phyloP scores from a whole-genome alignment of 345 rosid species.

The Physaria fendleri region DNA sequence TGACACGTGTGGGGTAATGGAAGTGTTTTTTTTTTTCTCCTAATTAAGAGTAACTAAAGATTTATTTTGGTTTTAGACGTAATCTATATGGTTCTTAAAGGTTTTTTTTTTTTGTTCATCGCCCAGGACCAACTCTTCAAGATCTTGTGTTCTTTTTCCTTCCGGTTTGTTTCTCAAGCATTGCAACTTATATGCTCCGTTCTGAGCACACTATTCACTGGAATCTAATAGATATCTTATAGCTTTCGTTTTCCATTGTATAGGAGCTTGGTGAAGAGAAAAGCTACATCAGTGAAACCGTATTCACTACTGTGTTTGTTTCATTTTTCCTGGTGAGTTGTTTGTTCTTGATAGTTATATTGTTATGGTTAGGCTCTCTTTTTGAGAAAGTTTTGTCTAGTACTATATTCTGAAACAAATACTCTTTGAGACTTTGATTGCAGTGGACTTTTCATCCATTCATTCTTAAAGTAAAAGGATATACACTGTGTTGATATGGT shows the following conservation, averaged over 20 bases:
- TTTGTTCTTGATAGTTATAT: neutral
- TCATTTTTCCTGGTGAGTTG: slow-evolving; percentile 72
- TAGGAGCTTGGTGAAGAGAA: slow-evolving; percentile 95
- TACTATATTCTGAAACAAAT: neutral
- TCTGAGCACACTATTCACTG: neutral
- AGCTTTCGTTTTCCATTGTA: slow-evolving; percentile 10
- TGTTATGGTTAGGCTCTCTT: neutral
- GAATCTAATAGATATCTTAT: slow-evolving; percentile 7
- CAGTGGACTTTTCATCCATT: slow-evolving; percentile 99
- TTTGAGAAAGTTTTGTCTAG: neutral
- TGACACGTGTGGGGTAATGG: neutral
- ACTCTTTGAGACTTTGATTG: slow-evolving; percentile 18
- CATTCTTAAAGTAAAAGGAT: slow-evolving; percentile 85
- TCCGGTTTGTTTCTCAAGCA: slow-evolving; percentile 51
- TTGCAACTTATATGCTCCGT: neutral
- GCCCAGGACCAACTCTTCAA: slow-evolving; percentile 46
- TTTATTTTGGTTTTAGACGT: neutral
- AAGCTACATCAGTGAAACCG: slow-evolving; percentile 83
- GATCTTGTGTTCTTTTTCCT: slow-evolving; percentile 84
- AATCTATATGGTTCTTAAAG: neutral
- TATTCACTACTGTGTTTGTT: slow-evolving; percentile 60
- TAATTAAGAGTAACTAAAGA: neutral
- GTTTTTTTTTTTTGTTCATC: too few species aligned
- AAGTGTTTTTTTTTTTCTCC: neutral
- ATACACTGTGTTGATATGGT: slow-evolving; percentile 95